phyloP scores from a whole-genome alignment of 176 grass and related monocot genomes.

The Eragrostis curvula region DNA sequence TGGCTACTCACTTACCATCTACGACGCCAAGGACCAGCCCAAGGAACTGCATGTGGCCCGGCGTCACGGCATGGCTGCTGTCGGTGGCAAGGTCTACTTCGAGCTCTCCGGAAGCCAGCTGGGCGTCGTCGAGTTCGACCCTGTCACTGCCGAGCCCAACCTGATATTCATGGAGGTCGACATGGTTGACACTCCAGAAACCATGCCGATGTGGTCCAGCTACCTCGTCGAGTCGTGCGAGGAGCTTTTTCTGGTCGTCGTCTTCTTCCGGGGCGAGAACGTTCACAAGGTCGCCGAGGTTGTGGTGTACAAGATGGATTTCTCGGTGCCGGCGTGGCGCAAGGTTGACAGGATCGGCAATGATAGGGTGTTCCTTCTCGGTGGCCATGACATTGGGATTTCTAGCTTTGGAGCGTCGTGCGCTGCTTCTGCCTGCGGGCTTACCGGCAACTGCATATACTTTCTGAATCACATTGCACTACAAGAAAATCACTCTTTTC shows the following conservation, averaged over 20 bases:
- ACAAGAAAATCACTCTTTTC: too few relatives aligned
- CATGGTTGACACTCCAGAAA: too few relatives aligned
- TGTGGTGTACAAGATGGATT: slow-evolving; percentile 8
- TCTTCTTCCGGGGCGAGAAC: not conserved
- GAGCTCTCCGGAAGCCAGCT: too few relatives aligned
- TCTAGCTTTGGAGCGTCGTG: not conserved
- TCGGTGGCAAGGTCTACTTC: too few relatives aligned
- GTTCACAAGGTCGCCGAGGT: not conserved
- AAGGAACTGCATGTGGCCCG: not conserved
- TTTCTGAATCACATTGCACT: slow-evolving; percentile 25
- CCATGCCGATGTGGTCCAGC: too few relatives aligned
- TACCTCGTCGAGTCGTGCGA: too few relatives aligned
- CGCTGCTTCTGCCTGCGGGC: not conserved
- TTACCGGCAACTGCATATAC: not conserved
- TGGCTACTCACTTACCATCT: not conserved
- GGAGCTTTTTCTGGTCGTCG: not conserved
- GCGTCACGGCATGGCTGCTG: too few relatives aligned
- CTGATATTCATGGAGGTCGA: too few relatives aligned
- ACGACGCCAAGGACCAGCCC: not conserved
- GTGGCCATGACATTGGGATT: not conserved
- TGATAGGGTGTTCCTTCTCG: not conserved
- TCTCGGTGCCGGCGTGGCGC: not conserved
- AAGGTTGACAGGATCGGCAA: not conserved
- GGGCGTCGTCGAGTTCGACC: too few relatives aligned
- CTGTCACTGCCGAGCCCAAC: too few relatives aligned